Evolutionary conservation across 2,329 filamentous ascomycete genomes (phyloP).

Genomic region (Fusarium penzigii): DNA sequence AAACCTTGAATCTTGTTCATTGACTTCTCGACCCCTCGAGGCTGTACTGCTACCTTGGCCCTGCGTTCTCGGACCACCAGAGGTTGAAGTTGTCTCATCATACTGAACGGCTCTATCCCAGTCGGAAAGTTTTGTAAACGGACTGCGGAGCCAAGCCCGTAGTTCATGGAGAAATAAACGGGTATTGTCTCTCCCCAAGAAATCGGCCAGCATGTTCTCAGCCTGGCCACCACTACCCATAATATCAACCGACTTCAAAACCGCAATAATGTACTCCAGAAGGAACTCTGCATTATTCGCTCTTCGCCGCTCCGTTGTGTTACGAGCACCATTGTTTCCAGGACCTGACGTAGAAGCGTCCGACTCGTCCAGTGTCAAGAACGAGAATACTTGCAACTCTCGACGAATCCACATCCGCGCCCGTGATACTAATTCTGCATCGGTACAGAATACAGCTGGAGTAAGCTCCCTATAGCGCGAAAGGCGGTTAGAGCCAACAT

Average conservation of each 20-base stretch:
- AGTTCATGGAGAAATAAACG: conserved; percentile 83
- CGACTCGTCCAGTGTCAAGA: conserved; percentile 50
- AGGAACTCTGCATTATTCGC: conserved; percentile 79
- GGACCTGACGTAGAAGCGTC: conserved; percentile 10
- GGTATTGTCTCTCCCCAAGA: conserved; percentile 73
- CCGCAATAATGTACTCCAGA: conserved; percentile 81
- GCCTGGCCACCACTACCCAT: conserved; percentile 78
- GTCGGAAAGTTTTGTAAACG: conserved; percentile 67
- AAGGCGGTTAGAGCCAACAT: conserved; percentile 79
- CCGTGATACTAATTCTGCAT: conserved; percentile 69
- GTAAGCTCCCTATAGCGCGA: conserved; percentile 76
- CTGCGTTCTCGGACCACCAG: not conserved
- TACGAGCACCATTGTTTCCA: conserved; percentile 3
- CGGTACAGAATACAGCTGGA: conserved; percentile 62
- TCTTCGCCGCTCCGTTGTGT: conserved; percentile 32
- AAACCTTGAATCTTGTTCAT: not conserved
- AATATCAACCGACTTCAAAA: conserved; percentile 80
- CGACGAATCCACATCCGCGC: conserved; percentile 81
- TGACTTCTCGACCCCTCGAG: not conserved
- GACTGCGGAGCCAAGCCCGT: conserved; percentile 79
- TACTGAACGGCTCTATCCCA: conserved; percentile 88
- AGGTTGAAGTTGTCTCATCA: conserved; percentile 9
- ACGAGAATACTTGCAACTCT: conserved; percentile 81
- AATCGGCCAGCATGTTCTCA: conserved; percentile 76
- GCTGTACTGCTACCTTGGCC: not conserved